phyloP scores from a whole-genome alignment of 768 basidiomycete species.

The Kwoniella dendrophila region DNA sequence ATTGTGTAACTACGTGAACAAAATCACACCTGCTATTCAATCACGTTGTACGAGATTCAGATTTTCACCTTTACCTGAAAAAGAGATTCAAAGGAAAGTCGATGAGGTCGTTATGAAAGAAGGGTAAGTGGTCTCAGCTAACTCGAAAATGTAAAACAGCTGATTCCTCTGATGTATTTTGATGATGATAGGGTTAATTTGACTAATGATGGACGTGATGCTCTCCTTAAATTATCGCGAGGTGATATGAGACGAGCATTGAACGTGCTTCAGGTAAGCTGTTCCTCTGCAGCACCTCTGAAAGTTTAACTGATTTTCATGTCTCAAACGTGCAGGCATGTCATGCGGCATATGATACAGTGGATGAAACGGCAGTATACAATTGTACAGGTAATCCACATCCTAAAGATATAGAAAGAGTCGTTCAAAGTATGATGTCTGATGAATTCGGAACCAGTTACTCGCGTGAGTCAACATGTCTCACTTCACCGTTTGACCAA shows the following conservation, averaged over 20 bases:
- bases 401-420: conserved; percentile 87
- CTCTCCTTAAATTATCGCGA: conserved; percentile 84
- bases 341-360: conserved; percentile 89
- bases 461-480: conserved; percentile 49
- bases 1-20: conserved; percentile 99
- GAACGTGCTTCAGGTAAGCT: conserved; percentile 76
- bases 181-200: conserved; percentile 88
- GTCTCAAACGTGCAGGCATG: conserved; percentile 64
- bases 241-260: conserved; percentile 98
- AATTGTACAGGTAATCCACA: conserved; percentile 97
- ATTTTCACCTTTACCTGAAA: conserved; percentile 85
- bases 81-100: conserved; percentile 81
- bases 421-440: conserved; percentile 91
- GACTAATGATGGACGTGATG: conserved; percentile 80
- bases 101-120: conserved; percentile 78
- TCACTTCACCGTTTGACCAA: no score
- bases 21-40: conserved; percentile 96
- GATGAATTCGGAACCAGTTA: conserved; percentile 94
- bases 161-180: neutral
- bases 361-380: conserved; percentile 89
- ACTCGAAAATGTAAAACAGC: neutral
- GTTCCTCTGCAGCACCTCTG: no score
- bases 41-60: conserved; percentile 97
- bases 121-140: conserved; percentile 61
- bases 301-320: neutral